These are phyloP conservation scores for Aspergillus puulaauensis DNA, from an alignment of 2,329 filamentous ascomycete species.

Conservation along the genomic window DNA sequence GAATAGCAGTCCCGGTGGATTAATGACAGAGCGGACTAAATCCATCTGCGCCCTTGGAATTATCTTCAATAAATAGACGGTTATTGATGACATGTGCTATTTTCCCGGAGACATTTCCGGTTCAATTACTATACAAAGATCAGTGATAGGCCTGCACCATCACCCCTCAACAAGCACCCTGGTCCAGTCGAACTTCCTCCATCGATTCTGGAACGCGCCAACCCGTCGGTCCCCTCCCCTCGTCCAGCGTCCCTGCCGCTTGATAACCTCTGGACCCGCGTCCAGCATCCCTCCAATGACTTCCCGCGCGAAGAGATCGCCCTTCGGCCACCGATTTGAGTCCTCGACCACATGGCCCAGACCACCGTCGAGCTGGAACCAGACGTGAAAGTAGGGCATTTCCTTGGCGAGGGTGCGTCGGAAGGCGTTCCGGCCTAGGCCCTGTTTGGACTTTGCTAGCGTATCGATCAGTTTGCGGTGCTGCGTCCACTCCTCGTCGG, in stretches of 20 bases:
- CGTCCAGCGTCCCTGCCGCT: constrained; percentile 84
- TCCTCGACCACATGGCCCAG: constrained; percentile 93
- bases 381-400: constrained; percentile 98
- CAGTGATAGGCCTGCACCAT: background rate
- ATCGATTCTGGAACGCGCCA: constrained; percentile 77
- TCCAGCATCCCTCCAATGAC: constrained; percentile 91
- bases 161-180: constrained; percentile 56
- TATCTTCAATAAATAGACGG: no score
- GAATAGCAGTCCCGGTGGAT: no score
- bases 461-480: constrained; percentile 96
- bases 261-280: constrained; percentile 75
- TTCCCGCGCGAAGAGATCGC: constrained; percentile 90
- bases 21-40: no score
- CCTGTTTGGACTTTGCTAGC: constrained; percentile 54
- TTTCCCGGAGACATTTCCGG: no score
- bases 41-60: no score
- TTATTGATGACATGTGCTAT: no score
- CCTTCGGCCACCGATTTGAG: constrained; percentile 76
- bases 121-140: no score
- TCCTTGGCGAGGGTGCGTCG: constrained; percentile 82
- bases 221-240: constrained; percentile 65
- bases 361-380: constrained; percentile 90
- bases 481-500: constrained; percentile 93
- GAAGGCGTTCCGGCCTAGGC: constrained; percentile 78
- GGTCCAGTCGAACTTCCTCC: constrained; percentile 93